These are phyloP conservation scores for Colletotrichum sp. DNA, from an alignment of 2,329 filamentous ascomycete species.

Conservation along the genomic window DNA sequence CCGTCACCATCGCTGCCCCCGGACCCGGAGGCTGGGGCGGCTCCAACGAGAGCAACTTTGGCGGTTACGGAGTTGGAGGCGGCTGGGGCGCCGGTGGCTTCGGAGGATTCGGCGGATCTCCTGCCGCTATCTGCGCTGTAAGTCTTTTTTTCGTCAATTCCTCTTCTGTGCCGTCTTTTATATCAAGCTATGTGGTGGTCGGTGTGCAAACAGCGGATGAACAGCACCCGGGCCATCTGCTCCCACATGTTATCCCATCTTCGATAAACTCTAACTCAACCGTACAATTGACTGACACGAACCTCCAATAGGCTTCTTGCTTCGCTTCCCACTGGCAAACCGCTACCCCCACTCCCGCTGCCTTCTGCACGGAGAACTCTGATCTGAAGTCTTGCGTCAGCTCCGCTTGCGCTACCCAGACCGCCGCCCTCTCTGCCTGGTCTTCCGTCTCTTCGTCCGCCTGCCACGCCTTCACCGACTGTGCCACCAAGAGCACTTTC, in stretches of 20 bases:
- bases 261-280: not conserved
- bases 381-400: slow-evolving; percentile 25
- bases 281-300: not conserved
- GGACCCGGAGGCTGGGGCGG: not conserved
- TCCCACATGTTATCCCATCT: not conserved
- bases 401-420: slow-evolving; percentile 24
- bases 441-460: slow-evolving; percentile 24
- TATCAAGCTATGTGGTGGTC: not conserved
- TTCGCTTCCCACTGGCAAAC: slow-evolving; percentile 30
- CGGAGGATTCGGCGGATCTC: slow-evolving; percentile 1
- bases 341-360: slow-evolving; percentile 24
- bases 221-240: not conserved
- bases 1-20: slow-evolving; percentile 5
- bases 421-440: slow-evolving; percentile 23
- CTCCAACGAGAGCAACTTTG: not conserved
- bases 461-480: slow-evolving; percentile 25
- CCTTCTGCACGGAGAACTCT: slow-evolving; percentile 24
- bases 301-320: slow-evolving; percentile 20
- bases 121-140: slow-evolving; percentile 14
- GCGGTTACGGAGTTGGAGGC: slow-evolving; percentile 3
- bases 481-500: slow-evolving; percentile 26
- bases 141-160: not conserved
- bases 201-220: not conserved
- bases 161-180: not conserved
- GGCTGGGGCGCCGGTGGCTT: slow-evolving; percentile 3